Evolutionary conservation across 345 rosid species (phyloP), one percentile per base, ranked within the genome.

Genomic region (Hirschfeldia incana): DNA sequence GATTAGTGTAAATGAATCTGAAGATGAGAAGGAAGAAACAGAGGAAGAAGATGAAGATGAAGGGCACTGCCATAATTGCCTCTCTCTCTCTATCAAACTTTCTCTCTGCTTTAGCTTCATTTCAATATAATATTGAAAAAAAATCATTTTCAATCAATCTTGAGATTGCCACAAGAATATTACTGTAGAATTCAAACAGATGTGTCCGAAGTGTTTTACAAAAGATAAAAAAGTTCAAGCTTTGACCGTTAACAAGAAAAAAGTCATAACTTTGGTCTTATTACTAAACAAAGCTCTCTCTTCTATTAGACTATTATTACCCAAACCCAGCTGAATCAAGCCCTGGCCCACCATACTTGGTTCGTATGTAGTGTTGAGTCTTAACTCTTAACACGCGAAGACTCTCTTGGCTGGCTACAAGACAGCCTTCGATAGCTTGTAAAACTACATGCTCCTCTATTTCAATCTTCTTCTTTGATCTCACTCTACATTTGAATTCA

Each of bases 401-500:
- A 90, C 88, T 92, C 71, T 90, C 91, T 73, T 67, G 85, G 82
- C 82, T 88, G 9, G 87, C 86, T 53, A 85, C 84, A 84, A 94
- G 80, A 84, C 91, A 94, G 27, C 98, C 97, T 82, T 92, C 92
- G 76, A 92, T 89, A 0, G 89, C 91, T 80, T 90, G 95, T 69
- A 92, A 77, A 10, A 86, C 91, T 6, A 91, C 80, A 15, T 94
- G 95, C 81, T 81, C 86, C 81, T 81, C 86, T 71, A 36, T 76
- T 69, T 91, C 93, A 8, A 86, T 55, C 83, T 85, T 94, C 75
- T 80, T 92, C 84, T 89, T 92, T 28, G 89, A 91, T 80, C 98
- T 85, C 17, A 94, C 95, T 86, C 94, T 84, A 85, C 98, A 94
- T 76, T 92, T 92, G 83, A 92, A 94, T 91, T 94, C 90, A 86